These are phyloP conservation scores for Gossypium schwendimanii DNA, from an alignment of 441 rosid genomes.

Conservation along the genomic window DNA sequence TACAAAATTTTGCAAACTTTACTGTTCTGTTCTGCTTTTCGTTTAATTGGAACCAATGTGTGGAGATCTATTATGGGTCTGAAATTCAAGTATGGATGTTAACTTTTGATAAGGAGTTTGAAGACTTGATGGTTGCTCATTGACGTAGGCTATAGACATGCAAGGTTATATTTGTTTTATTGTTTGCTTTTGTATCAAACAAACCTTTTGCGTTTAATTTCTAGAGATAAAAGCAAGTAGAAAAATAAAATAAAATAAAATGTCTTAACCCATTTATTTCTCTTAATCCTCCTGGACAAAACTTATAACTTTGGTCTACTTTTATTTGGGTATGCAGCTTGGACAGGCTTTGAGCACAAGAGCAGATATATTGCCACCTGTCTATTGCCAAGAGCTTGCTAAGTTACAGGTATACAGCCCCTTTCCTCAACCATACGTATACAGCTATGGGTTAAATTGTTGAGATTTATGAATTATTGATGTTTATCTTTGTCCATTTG, in stretches of 20 bases:
- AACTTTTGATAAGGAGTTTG: neutral
- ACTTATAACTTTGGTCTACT: neutral
- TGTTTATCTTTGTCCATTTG: conserved; percentile 5
- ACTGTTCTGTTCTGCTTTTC: neutral
- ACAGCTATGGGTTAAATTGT: neutral
- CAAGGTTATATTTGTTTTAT: neutral
- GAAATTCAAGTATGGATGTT: neutral
- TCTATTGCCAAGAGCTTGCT: conserved; percentile 91
- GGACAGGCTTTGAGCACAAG: conserved; percentile 98
- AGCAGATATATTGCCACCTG: conserved; percentile 80
- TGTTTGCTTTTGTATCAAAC: neutral
- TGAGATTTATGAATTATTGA: neutral
- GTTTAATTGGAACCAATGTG: neutral
- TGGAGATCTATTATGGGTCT: neutral
- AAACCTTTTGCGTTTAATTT: neutral
- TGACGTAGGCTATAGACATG: neutral
- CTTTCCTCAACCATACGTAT: conserved; percentile 11
- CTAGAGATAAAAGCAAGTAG: neutral
- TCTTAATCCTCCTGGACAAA: neutral
- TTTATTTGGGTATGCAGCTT: conserved; percentile 48
- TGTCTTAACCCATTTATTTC: neutral
- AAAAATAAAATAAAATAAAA: neutral
- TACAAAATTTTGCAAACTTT: neutral
- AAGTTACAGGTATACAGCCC: conserved; percentile 63
- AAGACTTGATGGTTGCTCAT: neutral